phyloP scores from a whole-genome alignment of 805 yeast genomes.

The Brettanomyces custersianus region DNA sequence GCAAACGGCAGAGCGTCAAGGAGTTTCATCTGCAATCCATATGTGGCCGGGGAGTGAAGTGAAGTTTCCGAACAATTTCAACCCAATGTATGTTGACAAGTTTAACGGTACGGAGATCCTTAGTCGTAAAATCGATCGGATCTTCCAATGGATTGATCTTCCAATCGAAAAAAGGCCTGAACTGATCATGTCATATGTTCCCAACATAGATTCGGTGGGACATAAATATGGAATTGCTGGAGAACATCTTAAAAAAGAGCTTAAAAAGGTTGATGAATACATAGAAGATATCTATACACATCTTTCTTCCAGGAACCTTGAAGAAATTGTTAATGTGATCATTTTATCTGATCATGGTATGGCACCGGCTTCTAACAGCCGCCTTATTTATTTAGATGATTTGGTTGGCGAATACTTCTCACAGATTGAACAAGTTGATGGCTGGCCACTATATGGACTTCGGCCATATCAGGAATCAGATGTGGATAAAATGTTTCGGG shows the following conservation, averaged over 20 bases:
- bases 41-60: constrained; percentile 97
- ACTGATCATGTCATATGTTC: constrained; percentile 67
- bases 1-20: constrained; percentile 62
- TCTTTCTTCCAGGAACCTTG: constrained; percentile 45
- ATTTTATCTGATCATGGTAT: constrained; percentile 90
- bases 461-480: constrained; percentile 40
- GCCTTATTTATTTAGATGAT: constrained; percentile 69
- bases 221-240: constrained; percentile 68
- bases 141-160: constrained; percentile 61
- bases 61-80: constrained; percentile 33
- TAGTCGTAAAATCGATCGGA: constrained; percentile 44
- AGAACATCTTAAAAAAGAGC: constrained; percentile 40
- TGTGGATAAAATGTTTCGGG: constrained; percentile 37
- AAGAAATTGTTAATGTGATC: constrained; percentile 60
- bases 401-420: constrained; percentile 33
- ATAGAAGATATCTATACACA: constrained; percentile 41
- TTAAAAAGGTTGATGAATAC: constrained; percentile 58
- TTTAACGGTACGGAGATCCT: constrained; percentile 60
- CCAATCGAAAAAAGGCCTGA: constrained; percentile 57
- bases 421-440: constrained; percentile 56
- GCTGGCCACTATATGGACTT: constrained; percentile 81
- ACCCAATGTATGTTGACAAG: constrained; percentile 48
- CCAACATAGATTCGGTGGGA: constrained; percentile 73
- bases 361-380: constrained; percentile 72
- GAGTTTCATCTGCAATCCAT: constrained; percentile 65